Percentiles rank a stretch among this genome's conserved stretches.
These are phyloP conservation scores for Microdochium bolleyi DNA, from an alignment of 2,329 filamentous ascomycete genomes.

Conservation along the genomic window DNA sequence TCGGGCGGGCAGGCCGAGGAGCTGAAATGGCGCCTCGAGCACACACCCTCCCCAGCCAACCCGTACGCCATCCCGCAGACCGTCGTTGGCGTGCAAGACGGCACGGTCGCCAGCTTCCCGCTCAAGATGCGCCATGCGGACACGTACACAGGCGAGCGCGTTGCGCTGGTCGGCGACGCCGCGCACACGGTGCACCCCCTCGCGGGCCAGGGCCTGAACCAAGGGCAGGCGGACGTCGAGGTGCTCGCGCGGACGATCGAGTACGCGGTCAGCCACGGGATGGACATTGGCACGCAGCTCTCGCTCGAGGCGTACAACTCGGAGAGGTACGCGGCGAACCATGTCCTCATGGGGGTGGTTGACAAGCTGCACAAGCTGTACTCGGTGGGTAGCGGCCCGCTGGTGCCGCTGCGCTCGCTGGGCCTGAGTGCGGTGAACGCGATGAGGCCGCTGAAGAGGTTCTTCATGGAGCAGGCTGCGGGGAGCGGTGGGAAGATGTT, in stretches of 20 bases:
- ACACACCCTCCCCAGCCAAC: constrained; percentile 45
- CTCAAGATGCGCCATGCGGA: constrained; percentile 89
- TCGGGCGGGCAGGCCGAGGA: constrained; percentile 58
- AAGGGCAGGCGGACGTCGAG: constrained; percentile 83
- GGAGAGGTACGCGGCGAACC: constrained; percentile 78
- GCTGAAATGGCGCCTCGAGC: constrained; percentile 71
- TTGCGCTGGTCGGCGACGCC: constrained; percentile 88
- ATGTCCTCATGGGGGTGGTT: constrained; percentile 67
- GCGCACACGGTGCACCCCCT: constrained; percentile 94
- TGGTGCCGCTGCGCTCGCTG: constrained; percentile 71
- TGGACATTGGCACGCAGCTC: constrained; percentile 75
- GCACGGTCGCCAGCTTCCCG: constrained; percentile 81
- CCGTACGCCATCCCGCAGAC: constrained; percentile 53
- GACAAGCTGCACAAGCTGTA: constrained; percentile 94
- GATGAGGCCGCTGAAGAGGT: constrained; percentile 67
- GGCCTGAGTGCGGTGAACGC: constrained; percentile 72
- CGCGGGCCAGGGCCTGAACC: constrained; percentile 89
- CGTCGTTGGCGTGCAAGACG: constrained; percentile 65
- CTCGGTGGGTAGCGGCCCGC: constrained; percentile 67
- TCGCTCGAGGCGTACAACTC: constrained; percentile 74
- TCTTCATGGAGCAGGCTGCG: constrained; percentile 72
- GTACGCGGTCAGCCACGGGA: constrained; percentile 71
- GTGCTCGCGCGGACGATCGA: constrained; percentile 68
- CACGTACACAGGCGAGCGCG: constrained; percentile 82
- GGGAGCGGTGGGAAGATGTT: constrained; percentile 32